Percentiles rank a stretch among this genome's conserved stretches.
phyloP scores from a whole-genome alignment of 352 stramenopile genomes.

The Phytophthora podocarpi region DNA sequence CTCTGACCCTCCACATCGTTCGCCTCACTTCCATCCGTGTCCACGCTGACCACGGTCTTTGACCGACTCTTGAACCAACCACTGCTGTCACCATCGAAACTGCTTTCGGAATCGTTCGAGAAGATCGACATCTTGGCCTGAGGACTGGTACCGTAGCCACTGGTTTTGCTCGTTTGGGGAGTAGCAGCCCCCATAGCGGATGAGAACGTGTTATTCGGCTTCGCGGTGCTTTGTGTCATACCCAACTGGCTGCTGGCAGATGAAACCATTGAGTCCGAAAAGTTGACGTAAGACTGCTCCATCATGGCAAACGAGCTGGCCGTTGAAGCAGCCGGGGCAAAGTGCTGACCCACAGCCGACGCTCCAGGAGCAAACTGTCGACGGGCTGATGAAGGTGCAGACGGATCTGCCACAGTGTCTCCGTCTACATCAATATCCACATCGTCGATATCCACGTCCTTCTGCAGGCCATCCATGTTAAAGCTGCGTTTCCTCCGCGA shows the following conservation, averaged over 20 bases:
- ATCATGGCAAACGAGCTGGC: slow-evolving; percentile 29
- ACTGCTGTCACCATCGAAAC: slow-evolving; percentile 44
- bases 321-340: slow-evolving; percentile 19
- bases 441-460: slow-evolving; percentile 41
- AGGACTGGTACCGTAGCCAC: slow-evolving; percentile 27
- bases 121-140: slow-evolving; percentile 53
- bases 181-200: slow-evolving; percentile 24
- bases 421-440: slow-evolving; percentile 32
- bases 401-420: slow-evolving; percentile 23
- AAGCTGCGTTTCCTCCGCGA: slow-evolving; percentile 42
- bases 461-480: slow-evolving; percentile 41
- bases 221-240: slow-evolving; percentile 15
- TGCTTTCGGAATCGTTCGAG: slow-evolving; percentile 42
- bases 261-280: slow-evolving; percentile 41
- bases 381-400: not conserved
- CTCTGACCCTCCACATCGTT: slow-evolving; percentile 26
- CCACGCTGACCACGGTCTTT: slow-evolving; percentile 50
- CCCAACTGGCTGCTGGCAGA: slow-evolving; percentile 21
- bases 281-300: slow-evolving; percentile 48
- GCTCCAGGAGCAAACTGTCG: slow-evolving; percentile 17
- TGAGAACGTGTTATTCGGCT: slow-evolving; percentile 36
- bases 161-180: slow-evolving; percentile 16
- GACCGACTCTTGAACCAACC: slow-evolving; percentile 52
- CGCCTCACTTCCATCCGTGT: slow-evolving; percentile 21
- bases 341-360: slow-evolving; percentile 18